A percentile compares a stretch with the other conserved stretches of the same genome.
Conservation (phyloP, 495 filamentous ascomycete genomes). For the Aspergillus panamensis region DNA sequence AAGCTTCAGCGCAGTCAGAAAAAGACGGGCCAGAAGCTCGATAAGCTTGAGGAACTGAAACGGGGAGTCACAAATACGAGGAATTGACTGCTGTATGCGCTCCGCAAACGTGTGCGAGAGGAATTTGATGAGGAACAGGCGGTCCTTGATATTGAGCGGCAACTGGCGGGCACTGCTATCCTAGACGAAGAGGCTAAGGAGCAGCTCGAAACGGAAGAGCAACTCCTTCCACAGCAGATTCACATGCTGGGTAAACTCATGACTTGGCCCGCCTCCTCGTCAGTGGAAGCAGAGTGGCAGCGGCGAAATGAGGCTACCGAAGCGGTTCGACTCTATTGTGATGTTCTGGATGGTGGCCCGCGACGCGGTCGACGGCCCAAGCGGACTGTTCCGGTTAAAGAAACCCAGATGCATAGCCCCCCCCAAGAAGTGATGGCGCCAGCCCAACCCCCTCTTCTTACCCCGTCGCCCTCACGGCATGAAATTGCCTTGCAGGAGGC, state of each 20-base stretch:
- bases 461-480: too few species aligned
- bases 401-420: too few species aligned
- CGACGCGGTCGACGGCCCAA: slow-evolving; percentile 26
- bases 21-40: too few species aligned
- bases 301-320: slow-evolving; percentile 23
- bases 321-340: slow-evolving; percentile 23
- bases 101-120: too few species aligned
- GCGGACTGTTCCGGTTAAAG: slow-evolving; percentile 20
- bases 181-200: slow-evolving; percentile 23
- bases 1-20: too few species aligned
- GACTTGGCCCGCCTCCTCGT: slow-evolving; percentile 28
- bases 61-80: slow-evolving; percentile 10
- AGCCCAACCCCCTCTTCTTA: too few species aligned
- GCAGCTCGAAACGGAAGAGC: slow-evolving; percentile 19
- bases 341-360: slow-evolving; percentile 25
- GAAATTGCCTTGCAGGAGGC: too few species aligned
- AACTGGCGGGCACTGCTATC: slow-evolving; percentile 23
- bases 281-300: slow-evolving; percentile 25
- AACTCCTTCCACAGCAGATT: slow-evolving; percentile 25
- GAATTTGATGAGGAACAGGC: slow-evolving; percentile 26
- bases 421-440: too few species aligned
- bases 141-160: slow-evolving; percentile 23
- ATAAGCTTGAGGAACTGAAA: not conserved
- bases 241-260: slow-evolving; percentile 27
- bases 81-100: too few species aligned